Conservation (phyloP, 2,329 filamentous ascomycete genomes). For the Botrytis fabae region DNA sequence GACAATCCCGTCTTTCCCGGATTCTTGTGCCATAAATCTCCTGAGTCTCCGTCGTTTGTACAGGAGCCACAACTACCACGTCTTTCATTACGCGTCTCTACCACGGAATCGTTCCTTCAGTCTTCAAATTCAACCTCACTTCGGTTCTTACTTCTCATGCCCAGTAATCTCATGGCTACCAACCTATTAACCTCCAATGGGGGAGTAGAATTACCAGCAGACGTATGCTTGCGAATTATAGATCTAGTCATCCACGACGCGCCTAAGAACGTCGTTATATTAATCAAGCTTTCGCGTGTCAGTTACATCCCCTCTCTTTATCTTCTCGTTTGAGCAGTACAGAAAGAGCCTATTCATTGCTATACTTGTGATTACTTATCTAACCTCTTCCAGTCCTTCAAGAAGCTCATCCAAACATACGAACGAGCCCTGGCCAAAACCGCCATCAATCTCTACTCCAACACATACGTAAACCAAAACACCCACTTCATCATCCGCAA, state of each 20-base stretch:
- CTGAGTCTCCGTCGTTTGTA: not conserved
- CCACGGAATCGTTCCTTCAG: not conserved
- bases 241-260: not conserved
- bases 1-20: not conserved
- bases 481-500: not conserved
- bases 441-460: not conserved
- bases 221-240: slow-evolving; percentile 18
- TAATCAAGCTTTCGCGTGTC: slow-evolving; percentile 19
- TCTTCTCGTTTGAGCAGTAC: not conserved
- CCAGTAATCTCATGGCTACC: not conserved
- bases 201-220: slow-evolving; percentile 5
- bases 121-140: not conserved
- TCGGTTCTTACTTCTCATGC: not conserved
- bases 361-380: not conserved
- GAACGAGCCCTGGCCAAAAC: slow-evolving; percentile 8
- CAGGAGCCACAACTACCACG: not conserved
- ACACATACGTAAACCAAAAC: not conserved
- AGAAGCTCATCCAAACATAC: slow-evolving; percentile 10
- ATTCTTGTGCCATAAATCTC: not conserved
- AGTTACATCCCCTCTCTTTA: not conserved
- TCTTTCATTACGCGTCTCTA: not conserved
- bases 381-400: slow-evolving; percentile 19
- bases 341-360: not conserved
- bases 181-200: slow-evolving; percentile 11
- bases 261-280: not conserved